These are phyloP conservation scores for Fusarium irregulare DNA, from an alignment of 2,329 filamentous ascomycete species.

Conservation along the genomic window DNA sequence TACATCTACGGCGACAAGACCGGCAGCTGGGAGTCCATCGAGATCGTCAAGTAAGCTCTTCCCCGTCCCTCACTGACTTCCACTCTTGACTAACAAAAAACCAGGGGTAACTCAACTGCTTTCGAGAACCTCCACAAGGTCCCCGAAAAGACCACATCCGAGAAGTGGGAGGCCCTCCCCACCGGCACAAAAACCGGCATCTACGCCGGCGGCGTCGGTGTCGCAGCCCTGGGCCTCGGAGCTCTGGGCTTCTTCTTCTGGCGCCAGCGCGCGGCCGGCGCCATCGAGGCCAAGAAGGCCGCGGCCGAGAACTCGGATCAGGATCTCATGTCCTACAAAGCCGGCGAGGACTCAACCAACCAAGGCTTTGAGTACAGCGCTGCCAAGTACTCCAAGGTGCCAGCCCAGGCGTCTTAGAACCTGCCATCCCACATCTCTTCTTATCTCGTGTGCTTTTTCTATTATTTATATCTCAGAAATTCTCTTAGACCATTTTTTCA, in stretches of 20 bases:
- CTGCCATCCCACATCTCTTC: background rate
- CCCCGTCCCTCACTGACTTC: background rate
- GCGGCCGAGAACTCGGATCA: constrained; percentile 63
- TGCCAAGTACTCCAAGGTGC: constrained; percentile 28
- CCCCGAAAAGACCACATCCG: constrained; percentile 57
- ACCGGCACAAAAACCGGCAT: constrained; percentile 63
- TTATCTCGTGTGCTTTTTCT: background rate
- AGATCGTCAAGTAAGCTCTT: constrained; percentile 62
- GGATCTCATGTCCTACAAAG: constrained; percentile 63
- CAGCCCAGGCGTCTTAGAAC: constrained; percentile 22
- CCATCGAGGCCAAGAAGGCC: constrained; percentile 60
- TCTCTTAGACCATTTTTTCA: constrained; percentile 4
- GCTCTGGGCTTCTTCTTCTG: constrained; percentile 65
- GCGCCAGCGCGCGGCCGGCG: constrained; percentile 64
- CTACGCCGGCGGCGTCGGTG: constrained; percentile 60
- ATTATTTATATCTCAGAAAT: background rate
- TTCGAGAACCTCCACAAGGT: constrained; percentile 56
- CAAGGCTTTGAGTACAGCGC: constrained; percentile 46
- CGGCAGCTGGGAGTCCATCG: constrained; percentile 73
- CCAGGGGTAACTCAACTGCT: constrained; percentile 68
- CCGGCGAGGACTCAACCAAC: constrained; percentile 40
- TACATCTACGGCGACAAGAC: constrained; percentile 73
- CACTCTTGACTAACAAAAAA: background rate
- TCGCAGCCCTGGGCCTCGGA: constrained; percentile 56
- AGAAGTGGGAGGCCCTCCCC: constrained; percentile 67